Evolutionary conservation across 495 filamentous ascomycete species (phyloP), one percentile per base, ranked within the genome.

Genomic region (Acidiella bohemica): DNA sequence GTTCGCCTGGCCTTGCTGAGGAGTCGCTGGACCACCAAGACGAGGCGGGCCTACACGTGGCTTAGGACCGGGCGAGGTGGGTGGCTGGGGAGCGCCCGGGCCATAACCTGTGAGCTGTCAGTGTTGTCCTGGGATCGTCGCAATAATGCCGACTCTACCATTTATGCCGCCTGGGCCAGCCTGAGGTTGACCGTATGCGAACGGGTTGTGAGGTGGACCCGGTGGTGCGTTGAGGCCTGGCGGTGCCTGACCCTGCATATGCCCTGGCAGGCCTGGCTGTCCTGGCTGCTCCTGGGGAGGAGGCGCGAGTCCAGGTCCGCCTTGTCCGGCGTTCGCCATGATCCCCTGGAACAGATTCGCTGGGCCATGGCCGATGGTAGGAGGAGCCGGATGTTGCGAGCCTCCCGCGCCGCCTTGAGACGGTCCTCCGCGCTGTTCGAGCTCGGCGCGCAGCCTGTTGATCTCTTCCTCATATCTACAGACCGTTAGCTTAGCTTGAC

Each of bases 311-410:
- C 80, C 79, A 42, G 84, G 82, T 11, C 72, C 76, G 45, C 80
- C 84, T 67, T 85, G 85, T 55, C 78, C 80, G 60, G 79, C 80
- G 41, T 87, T 88, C 44, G 90, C 72, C 82, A 97, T 95, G 50
- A 97, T 94, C 18, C 83, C 84, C 47, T 85, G 81, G 55, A 97
- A 96, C 27, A 95, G 68, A 57, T 92, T 87, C 59, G 76, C 85
- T 19, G 81, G 80, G 27, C 90, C 86, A 57, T 90, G 81, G n/a
- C 86, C 85, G 58, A 97, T 79, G 20, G 80, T 70, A 31, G 84
- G 84, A 23, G 84, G 84, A 21, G 81, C 82, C 32, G 80, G 80
- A 44, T 88, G 85, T 3, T 81, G 70, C 33, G 80, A 76, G n/a
- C 76, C 81, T 28, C 71, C 72, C 51, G 78, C 80, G 3, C 12